Percentiles rank a stretch among this genome's conserved stretches.
These are phyloP conservation scores for Diddensiella transvaalensis DNA, from an alignment of 805 yeast genomes.

Conservation along the genomic window DNA sequence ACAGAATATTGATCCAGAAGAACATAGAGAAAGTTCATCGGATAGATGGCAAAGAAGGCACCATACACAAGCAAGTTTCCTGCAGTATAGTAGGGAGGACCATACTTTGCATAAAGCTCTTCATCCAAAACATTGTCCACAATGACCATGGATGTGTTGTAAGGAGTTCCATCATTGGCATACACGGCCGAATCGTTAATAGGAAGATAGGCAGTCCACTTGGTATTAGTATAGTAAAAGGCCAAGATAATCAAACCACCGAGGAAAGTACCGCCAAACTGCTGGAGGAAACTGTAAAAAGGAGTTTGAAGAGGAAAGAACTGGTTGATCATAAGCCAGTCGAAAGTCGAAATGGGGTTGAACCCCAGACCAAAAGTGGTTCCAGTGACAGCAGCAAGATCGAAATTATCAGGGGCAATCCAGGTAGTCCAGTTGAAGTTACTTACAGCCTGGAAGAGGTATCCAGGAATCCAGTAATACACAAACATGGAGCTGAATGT, in stretches of 20 bases:
- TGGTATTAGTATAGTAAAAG: constrained; percentile 50
- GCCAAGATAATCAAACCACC: constrained; percentile 47
- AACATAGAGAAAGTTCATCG: constrained; percentile 49
- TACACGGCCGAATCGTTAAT: constrained; percentile 50
- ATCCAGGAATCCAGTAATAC: constrained; percentile 60
- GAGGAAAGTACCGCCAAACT: constrained; percentile 40
- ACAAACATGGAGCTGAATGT: constrained; percentile 40
- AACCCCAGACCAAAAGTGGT: constrained; percentile 36
- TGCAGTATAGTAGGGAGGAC: constrained; percentile 66
- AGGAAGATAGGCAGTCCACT: constrained; percentile 60
- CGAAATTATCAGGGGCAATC: constrained; percentile 50
- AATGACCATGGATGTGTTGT: constrained; percentile 46
- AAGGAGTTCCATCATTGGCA: constrained; percentile 49
- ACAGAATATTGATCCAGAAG: constrained; percentile 12
- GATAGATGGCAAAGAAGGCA: constrained; percentile 52
- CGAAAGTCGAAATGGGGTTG: constrained; percentile 43
- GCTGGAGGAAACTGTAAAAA: constrained; percentile 48
- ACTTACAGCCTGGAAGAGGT: constrained; percentile 53
- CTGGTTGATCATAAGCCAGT: constrained; percentile 34
- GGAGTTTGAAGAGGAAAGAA: constrained; percentile 52
- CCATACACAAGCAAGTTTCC: constrained; percentile 46
- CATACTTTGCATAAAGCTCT: constrained; percentile 50
- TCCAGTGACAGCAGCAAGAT: constrained; percentile 49
- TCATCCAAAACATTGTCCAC: constrained; percentile 36
- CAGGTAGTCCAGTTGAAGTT: constrained; percentile 58